phyloP scores from a whole-genome alignment of 176 grass and related monocot species.

The Typha latifolia region DNA sequence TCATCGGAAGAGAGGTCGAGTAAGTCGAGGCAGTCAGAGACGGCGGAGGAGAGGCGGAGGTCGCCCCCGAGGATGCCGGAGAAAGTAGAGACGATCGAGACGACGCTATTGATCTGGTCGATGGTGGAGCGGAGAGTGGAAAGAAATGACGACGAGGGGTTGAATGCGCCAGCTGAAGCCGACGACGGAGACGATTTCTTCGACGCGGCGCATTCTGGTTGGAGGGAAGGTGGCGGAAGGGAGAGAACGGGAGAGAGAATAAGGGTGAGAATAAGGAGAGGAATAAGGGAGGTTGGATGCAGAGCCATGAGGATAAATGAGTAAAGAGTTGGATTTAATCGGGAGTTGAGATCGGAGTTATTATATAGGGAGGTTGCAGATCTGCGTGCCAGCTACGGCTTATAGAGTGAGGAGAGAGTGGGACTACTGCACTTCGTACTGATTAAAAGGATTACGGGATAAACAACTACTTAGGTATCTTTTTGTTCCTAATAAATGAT shows the following conservation, averaged over 20 bases:
- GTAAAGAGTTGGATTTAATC: not conserved
- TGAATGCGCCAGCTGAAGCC: not conserved
- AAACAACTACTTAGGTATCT: no score
- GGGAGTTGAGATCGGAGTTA: not conserved
- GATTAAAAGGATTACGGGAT: not conserved
- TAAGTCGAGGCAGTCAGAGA: constrained; percentile 76
- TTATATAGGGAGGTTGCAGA: not conserved
- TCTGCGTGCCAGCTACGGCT: no score
- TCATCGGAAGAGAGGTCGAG: constrained; percentile 72
- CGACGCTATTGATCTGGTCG: constrained; percentile 32
- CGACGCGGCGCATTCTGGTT: not conserved
- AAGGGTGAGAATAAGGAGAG: constrained; percentile 11
- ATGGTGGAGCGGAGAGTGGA: constrained; percentile 47
- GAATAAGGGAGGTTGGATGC: not conserved
- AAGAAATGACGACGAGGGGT: constrained; percentile 17
- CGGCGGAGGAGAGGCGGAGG: constrained; percentile 55
- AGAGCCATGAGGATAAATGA: constrained; percentile 1
- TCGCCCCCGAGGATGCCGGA: constrained; percentile 26
- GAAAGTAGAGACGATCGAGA: constrained; percentile 32
- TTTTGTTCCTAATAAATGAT: no score
- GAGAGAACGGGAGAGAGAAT: constrained; percentile 12
- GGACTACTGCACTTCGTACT: not conserved
- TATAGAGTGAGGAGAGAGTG: no score
- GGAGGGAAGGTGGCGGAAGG: not conserved
- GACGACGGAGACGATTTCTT: not conserved